phyloP scores from a whole-genome alignment of 768 basidiomycete genomes.

The Tylopilus subfusipes region DNA sequence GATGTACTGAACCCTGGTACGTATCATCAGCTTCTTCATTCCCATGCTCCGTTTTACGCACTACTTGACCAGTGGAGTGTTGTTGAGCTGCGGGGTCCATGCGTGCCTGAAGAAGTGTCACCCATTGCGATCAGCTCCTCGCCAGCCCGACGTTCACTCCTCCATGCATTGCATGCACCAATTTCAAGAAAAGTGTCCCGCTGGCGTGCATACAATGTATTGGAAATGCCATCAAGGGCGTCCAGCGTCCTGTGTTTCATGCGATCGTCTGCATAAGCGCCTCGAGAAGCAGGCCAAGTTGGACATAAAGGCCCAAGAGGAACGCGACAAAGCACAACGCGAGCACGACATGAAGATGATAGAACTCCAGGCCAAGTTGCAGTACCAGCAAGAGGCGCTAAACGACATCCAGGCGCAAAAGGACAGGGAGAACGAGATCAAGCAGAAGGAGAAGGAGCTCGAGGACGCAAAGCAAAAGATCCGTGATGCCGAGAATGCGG shows the following conservation, averaged over 20 bases:
- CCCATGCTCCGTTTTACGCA: background rate
- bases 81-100: constrained; percentile 34
- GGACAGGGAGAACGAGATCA: constrained; percentile 39
- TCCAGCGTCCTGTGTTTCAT: constrained; percentile 41
- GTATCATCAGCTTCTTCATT: constrained; percentile 6
- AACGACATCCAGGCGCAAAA: constrained; percentile 42
- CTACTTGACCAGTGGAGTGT: constrained; percentile 2
- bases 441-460: constrained; percentile 45
- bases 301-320: constrained; percentile 41
- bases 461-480: constrained; percentile 29
- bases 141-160: constrained; percentile 19
- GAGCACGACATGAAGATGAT: constrained; percentile 42
- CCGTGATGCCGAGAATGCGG: constrained; percentile 7
- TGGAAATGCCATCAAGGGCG: constrained; percentile 45
- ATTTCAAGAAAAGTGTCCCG: constrained; percentile 38
- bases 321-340: constrained; percentile 43
- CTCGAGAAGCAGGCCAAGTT: constrained; percentile 40
- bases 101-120: constrained; percentile 63
- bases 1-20: constrained; percentile 60
- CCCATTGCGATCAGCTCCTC: constrained; percentile 47
- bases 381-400: constrained; percentile 25
- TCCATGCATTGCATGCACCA: constrained; percentile 41
- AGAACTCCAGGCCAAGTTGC: constrained; percentile 41
- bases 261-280: constrained; percentile 40
- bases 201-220: constrained; percentile 39